A percentile compares a stretch with the other conserved stretches of the same genome.
phyloP scores from a whole-genome alignment of 352 stramenopile genomes.

The Plasmopara muralis region DNA sequence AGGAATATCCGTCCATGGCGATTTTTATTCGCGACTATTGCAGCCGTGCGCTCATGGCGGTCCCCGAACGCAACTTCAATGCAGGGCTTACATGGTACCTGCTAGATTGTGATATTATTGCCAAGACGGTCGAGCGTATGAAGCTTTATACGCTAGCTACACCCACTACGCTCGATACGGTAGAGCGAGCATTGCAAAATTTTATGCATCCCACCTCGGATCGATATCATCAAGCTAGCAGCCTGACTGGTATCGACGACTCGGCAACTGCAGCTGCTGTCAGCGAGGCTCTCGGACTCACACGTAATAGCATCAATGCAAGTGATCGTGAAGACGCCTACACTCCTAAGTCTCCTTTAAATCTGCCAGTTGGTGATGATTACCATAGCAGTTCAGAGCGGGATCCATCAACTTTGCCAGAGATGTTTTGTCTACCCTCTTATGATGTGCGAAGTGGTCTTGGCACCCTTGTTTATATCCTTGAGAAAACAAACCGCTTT shows the following conservation, averaged over 20 bases:
- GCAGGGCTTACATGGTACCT: conserved; percentile 71
- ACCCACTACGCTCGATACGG: conserved; percentile 26
- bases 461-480: conserved; percentile 42
- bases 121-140: conserved; percentile 43
- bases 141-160: conserved; percentile 28
- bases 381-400: not conserved
- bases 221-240: conserved; percentile 2
- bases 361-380: not conserved
- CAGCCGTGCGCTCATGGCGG: conserved; percentile 33
- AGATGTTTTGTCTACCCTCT: conserved; percentile 27
- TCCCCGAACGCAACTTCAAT: conserved; percentile 62
- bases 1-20: conserved; percentile 48
- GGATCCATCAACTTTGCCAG: conserved; percentile 1
- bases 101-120: conserved; percentile 51
- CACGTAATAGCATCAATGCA: not conserved
- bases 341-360: not conserved
- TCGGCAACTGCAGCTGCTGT: conserved; percentile 43
- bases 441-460: conserved; percentile 52
- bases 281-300: conserved; percentile 58
- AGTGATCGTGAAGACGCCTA: conserved; percentile 2
- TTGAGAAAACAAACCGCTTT: conserved; percentile 61
- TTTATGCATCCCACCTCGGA: conserved; percentile 5
- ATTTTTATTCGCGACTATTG: conserved; percentile 46
- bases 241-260: conserved; percentile 8
- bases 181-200: conserved; percentile 23